These are phyloP conservation scores for Pythium brassicae DNA, from an alignment of 352 stramenopile species.

Conservation along the genomic window DNA sequence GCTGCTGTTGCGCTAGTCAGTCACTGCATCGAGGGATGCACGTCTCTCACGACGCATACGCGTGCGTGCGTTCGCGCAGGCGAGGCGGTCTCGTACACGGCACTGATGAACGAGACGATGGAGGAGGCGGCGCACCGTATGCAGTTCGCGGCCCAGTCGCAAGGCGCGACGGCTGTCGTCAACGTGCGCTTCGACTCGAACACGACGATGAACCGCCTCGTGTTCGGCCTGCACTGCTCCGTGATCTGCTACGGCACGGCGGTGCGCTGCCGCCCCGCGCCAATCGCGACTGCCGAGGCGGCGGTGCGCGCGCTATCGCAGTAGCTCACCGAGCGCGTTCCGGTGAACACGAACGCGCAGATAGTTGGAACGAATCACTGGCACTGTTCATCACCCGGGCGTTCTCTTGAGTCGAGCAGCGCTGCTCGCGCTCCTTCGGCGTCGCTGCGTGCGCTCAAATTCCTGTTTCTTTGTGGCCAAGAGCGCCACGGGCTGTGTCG, in stretches of 20 bases:
- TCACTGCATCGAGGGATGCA: slow-evolving; percentile 1
- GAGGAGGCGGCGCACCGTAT: slow-evolving; percentile 73
- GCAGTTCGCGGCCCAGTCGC: slow-evolving; percentile 65
- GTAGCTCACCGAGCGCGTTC: not conserved
- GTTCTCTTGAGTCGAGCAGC: not conserved
- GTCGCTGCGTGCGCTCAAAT: not conserved
- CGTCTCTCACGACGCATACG: not conserved
- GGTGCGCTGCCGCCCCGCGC: slow-evolving; percentile 49
- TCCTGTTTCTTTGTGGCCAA: not conserved
- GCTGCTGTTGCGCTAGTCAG: not conserved
- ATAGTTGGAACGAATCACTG: not conserved
- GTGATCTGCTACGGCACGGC: slow-evolving; percentile 79
- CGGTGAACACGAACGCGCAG: not conserved
- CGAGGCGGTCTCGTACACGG: slow-evolving; percentile 72
- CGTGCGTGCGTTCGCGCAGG: slow-evolving; percentile 13
- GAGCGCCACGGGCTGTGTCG: not conserved
- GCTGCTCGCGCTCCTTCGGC: not conserved
- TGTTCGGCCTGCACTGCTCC: slow-evolving; percentile 80
- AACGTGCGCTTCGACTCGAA: slow-evolving; percentile 83
- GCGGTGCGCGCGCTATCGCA: not conserved
- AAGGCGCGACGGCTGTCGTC: slow-evolving; percentile 71
- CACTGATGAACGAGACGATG: slow-evolving; percentile 81
- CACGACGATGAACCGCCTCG: slow-evolving; percentile 82
- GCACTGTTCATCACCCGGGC: not conserved
- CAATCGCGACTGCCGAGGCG: slow-evolving; percentile 3